Evolutionary conservation across 208 protist species (phyloP).

Genomic region (Trypanosoma cruzi): DNA sequence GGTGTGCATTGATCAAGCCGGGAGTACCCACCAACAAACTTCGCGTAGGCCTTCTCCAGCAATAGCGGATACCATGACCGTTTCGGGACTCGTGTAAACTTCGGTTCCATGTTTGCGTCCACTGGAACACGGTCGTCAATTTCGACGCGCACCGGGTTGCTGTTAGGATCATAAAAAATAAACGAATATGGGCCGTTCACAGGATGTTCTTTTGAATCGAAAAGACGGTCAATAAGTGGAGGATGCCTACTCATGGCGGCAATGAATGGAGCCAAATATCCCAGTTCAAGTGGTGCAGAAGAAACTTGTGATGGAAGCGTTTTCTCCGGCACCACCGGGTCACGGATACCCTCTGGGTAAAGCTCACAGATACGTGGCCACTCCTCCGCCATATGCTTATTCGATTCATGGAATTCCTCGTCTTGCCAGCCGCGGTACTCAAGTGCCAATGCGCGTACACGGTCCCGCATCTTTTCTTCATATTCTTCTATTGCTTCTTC

Average conservation of each 20-base stretch:
- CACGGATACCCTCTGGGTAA: slow-evolving; percentile 62
- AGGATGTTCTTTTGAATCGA: slow-evolving; percentile 57
- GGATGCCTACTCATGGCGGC: slow-evolving; percentile 66
- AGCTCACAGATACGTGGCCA: slow-evolving; percentile 82
- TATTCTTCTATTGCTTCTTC: slow-evolving; percentile 37
- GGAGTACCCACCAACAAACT: slow-evolving; percentile 89
- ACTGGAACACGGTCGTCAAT: slow-evolving; percentile 88
- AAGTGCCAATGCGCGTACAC: slow-evolving; percentile 61
- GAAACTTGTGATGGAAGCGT: slow-evolving; percentile 33
- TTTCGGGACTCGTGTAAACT: slow-evolving; percentile 61
- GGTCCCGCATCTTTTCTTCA: slow-evolving; percentile 57
- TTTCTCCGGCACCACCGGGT: slow-evolving; percentile 37
- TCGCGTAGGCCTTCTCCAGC: slow-evolving; percentile 93
- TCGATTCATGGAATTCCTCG: slow-evolving; percentile 74
- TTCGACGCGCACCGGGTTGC: slow-evolving; percentile 78
- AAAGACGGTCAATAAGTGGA: slow-evolving; percentile 66
- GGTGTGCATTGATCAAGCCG: slow-evolving; percentile 82
- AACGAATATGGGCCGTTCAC: slow-evolving; percentile 83
- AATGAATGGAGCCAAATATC: slow-evolving; percentile 83
- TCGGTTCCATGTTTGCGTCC: slow-evolving; percentile 40
- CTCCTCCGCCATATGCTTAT: slow-evolving; percentile 62
- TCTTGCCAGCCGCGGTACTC: slow-evolving; percentile 82
- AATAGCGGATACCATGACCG: slow-evolving; percentile 79
- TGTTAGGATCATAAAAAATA: slow-evolving; percentile 83
- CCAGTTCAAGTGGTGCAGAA: slow-evolving; percentile 46